Percentiles rank a stretch among this genome's conserved stretches.
These are phyloP conservation scores for Cercophora sp. DNA, from an alignment of 495 filamentous ascomycete genomes.

Conservation along the genomic window DNA sequence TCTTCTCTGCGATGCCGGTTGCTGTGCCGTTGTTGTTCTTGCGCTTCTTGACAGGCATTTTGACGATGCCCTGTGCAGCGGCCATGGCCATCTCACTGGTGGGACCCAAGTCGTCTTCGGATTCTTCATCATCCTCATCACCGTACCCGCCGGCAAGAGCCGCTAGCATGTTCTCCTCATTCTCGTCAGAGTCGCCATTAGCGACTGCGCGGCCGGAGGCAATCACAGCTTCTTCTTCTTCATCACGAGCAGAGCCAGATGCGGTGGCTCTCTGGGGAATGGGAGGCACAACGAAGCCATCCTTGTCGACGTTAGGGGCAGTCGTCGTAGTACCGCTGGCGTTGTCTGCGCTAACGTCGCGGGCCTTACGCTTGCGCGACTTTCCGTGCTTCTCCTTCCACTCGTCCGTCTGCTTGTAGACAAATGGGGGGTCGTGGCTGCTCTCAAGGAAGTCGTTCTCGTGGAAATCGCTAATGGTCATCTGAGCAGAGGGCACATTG, in stretches of 20 bases:
- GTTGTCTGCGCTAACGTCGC: slow-evolving; percentile 27
- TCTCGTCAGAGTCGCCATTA: slow-evolving; percentile 4
- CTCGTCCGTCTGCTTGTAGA: slow-evolving; percentile 58
- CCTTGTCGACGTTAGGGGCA: slow-evolving; percentile 19
- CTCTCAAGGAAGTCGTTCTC: slow-evolving; percentile 52
- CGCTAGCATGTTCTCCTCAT: slow-evolving; percentile 22
- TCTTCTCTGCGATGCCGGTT: slow-evolving; percentile 15
- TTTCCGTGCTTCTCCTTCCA: slow-evolving; percentile 48
- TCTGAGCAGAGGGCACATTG: slow-evolving; percentile 66
- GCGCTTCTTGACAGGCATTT: slow-evolving; percentile 13
- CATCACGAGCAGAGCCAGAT: too few species aligned
- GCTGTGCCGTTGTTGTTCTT: background rate
- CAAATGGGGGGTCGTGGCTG: slow-evolving; percentile 74
- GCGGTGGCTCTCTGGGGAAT: slow-evolving; percentile 16
- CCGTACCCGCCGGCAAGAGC: slow-evolving; percentile 32
- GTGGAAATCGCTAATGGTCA: slow-evolving; percentile 86
- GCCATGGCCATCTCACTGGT: slow-evolving; percentile 34
- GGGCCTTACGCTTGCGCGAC: slow-evolving; percentile 36
- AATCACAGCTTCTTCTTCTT: too few species aligned
- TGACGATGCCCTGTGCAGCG: slow-evolving; percentile 26
- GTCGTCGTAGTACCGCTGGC: slow-evolving; percentile 2
- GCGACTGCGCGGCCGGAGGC: too few species aligned
- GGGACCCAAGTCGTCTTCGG: slow-evolving; percentile 21
- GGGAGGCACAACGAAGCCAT: slow-evolving; percentile 29
- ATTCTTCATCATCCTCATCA: slow-evolving; percentile 32